These are phyloP conservation scores for Penicillium occitanis DNA, from an alignment of 2,329 filamentous ascomycete species.

Conservation along the genomic window DNA sequence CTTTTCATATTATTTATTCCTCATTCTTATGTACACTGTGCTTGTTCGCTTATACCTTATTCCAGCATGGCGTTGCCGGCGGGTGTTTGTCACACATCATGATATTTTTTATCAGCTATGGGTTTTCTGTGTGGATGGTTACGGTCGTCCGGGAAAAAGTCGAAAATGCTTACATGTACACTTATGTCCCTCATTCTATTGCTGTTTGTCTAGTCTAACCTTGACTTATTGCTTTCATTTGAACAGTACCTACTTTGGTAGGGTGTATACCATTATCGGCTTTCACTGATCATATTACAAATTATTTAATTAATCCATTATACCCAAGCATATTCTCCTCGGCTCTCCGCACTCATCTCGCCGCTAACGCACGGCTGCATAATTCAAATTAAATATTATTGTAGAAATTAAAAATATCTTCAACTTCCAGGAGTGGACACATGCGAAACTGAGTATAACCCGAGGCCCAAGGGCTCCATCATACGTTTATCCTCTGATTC, in stretches of 20 bases:
- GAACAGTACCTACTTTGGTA: neutral
- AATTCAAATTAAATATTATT: neutral
- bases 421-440: neutral
- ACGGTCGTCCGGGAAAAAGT: neutral
- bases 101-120: slow-evolving; percentile 1
- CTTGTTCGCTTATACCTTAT: slow-evolving; percentile 15
- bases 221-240: neutral
- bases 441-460: neutral
- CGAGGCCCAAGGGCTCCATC: neutral
- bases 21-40: neutral
- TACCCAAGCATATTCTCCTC: neutral
- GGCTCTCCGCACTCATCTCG: neutral
- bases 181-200: neutral
- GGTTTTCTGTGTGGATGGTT: slow-evolving; percentile 2
- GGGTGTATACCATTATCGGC: neutral
- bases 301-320: neutral
- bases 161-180: slow-evolving; percentile 2
- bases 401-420: neutral
- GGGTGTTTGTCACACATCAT: slow-evolving; percentile 13
- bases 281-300: neutral
- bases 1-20: neutral
- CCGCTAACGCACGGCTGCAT: neutral
- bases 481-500: neutral
- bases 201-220: neutral
- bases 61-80: slow-evolving; percentile 22